Conservation (phyloP, 768 basidiomycete species). For the Neoboletus magnificus region DNA sequence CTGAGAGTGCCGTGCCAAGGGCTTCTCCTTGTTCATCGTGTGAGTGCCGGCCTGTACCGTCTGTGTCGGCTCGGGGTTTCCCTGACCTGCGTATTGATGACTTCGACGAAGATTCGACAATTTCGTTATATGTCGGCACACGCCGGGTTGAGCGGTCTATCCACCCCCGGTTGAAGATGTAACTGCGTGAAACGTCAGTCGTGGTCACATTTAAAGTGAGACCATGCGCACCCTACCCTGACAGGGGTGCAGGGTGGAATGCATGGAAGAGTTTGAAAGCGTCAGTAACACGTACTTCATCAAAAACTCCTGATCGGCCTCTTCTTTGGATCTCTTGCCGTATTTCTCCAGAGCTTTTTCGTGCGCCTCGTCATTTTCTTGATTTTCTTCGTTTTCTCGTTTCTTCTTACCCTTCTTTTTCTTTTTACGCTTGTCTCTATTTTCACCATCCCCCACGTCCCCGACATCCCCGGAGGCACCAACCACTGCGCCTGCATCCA, state of each 20-base stretch:
- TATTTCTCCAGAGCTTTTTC: conserved; percentile 18
- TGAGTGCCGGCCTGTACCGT: background rate
- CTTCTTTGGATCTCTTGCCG: conserved; percentile 44
- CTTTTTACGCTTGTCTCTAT: conserved; percentile 31
- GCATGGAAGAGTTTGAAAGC: background rate
- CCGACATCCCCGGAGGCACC: conserved; percentile 24
- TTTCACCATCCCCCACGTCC: conserved; percentile 24
- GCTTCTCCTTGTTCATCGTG: conserved; percentile 25
- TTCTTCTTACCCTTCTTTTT: conserved; percentile 34
- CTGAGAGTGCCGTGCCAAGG: conserved; percentile 37
- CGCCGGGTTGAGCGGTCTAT: conserved; percentile 73
- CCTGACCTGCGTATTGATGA: conserved; percentile 20
- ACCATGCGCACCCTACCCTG: background rate
- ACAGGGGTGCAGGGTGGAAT: background rate
- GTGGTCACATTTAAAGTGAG: background rate
- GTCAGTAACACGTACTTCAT: conserved; percentile 62
- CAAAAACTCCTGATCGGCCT: conserved; percentile 82
- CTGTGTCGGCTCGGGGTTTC: conserved; percentile 14
- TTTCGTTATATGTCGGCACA: conserved; percentile 83
- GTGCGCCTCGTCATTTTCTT: no score
- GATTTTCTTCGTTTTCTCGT: no score
- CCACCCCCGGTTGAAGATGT: conserved; percentile 97
- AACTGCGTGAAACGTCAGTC: conserved; percentile 46
- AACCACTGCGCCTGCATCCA: conserved; percentile 32
- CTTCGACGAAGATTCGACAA: conserved; percentile 47